Percentiles rank a stretch among this genome's conserved stretches.
These are phyloP conservation scores for Zygosaccharomyces lentus DNA, from an alignment of 805 yeast genomes.

Conservation along the genomic window DNA sequence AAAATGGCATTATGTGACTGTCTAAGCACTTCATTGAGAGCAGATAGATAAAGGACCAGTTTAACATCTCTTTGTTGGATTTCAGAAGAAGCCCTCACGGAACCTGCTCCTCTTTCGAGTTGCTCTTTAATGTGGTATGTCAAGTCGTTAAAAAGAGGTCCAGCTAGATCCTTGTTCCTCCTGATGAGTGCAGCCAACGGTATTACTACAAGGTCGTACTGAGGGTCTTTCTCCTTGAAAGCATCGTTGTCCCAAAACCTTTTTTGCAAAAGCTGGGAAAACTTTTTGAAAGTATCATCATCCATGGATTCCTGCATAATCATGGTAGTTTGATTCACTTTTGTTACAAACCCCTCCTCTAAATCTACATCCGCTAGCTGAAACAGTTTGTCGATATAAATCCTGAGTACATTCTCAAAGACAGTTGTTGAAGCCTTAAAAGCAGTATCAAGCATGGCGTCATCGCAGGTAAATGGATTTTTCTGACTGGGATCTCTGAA, in stretches of 20 bases:
- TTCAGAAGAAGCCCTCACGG: constrained; percentile 59
- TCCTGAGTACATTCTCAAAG: constrained; percentile 55
- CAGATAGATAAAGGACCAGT: constrained; percentile 63
- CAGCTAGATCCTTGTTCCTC: constrained; percentile 40
- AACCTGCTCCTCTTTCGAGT: constrained; percentile 76
- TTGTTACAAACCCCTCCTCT: constrained; percentile 36
- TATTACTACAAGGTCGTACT: constrained; percentile 64
- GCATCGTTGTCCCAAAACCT: constrained; percentile 48
- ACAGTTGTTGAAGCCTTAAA: constrained; percentile 68
- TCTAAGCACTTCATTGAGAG: constrained; percentile 65
- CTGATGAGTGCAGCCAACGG: constrained; percentile 69
- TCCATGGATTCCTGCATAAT: constrained; percentile 56
- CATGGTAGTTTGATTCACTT: constrained; percentile 43
- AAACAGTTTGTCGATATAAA: constrained; percentile 56
- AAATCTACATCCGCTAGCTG: constrained; percentile 54
- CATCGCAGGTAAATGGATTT: constrained; percentile 39
- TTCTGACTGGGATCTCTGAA: constrained; percentile 35
- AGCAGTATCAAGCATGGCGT: constrained; percentile 49
- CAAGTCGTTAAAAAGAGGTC: constrained; percentile 26
- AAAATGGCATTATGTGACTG: constrained; percentile 57
- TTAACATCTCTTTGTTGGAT: constrained; percentile 74
- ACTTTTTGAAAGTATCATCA: constrained; percentile 46
- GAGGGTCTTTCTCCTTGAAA: constrained; percentile 53
- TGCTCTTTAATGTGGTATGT: constrained; percentile 56
- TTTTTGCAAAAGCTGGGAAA: constrained; percentile 38